Percentiles rank a stretch among this genome's conserved stretches.
phyloP scores from a whole-genome alignment of 441 rosid genomes.

The Arabidopsis hybrid region DNA sequence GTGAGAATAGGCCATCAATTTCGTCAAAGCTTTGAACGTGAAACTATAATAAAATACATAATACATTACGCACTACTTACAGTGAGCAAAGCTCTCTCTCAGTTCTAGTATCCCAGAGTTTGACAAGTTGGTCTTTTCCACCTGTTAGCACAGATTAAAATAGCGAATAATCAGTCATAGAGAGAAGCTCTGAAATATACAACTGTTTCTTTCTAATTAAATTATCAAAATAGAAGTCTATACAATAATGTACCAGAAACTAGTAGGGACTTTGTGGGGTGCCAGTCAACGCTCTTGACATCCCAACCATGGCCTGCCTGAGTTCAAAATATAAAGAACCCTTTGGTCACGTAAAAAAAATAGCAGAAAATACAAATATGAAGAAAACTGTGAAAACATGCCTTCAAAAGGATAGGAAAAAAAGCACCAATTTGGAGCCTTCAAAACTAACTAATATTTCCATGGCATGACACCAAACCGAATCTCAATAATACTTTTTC shows the following conservation, averaged over 20 bases:
- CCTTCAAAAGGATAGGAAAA: constrained; percentile 1
- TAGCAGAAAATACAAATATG: constrained; percentile 17
- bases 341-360: constrained; percentile 54
- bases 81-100: constrained; percentile 94
- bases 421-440: constrained; percentile 8
- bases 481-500: constrained; percentile 11
- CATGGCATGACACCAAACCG: constrained; percentile 9
- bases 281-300: constrained; percentile 99
- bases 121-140: constrained; percentile 96
- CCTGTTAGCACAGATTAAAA: constrained; percentile 55
- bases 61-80: constrained; percentile 58
- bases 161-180: constrained; percentile 30
- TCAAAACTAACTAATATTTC: neutral
- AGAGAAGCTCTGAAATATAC: constrained; percentile 24
- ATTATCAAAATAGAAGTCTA: constrained; percentile 20
- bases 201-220: constrained; percentile 13
- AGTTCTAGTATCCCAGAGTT: constrained; percentile 97
- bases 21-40: constrained; percentile 13
- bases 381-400: constrained; percentile 4
- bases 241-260: constrained; percentile 73
- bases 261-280: constrained; percentile 90
- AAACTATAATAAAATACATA: constrained; percentile 10
- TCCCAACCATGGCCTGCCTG: constrained; percentile 99
- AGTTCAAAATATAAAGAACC: constrained; percentile 68
- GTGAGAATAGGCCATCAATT: constrained; percentile 39